phyloP scores from a whole-genome alignment of 306 rosid species.

The Clitoria ternatea region DNA sequence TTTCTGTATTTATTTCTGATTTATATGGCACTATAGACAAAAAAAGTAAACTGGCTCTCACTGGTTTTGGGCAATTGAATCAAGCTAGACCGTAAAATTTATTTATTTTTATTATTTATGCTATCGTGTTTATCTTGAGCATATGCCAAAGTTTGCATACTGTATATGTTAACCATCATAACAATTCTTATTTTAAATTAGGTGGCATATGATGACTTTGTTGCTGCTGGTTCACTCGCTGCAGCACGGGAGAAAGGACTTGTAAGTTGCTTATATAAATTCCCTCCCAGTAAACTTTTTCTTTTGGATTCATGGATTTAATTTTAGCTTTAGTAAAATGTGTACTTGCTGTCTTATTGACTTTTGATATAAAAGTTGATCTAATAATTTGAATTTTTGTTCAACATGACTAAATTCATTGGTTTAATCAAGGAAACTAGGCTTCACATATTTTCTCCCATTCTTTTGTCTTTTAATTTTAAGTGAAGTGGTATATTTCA shows the following conservation, averaged over 20 bases:
- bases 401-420: background rate
- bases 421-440: slow-evolving; percentile 1
- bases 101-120: background rate
- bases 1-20: background rate
- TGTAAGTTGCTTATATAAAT: slow-evolving; percentile 53
- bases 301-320: background rate
- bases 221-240: slow-evolving; percentile 83
- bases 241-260: slow-evolving; percentile 94
- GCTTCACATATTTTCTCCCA: background rate
- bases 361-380: background rate
- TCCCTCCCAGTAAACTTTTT: background rate
- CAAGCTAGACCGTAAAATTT: background rate
- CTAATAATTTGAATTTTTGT: background rate
- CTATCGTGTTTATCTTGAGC: background rate
- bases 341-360: background rate
- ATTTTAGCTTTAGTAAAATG: background rate
- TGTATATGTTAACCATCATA: background rate
- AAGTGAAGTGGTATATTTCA: background rate
- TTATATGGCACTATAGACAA: background rate
- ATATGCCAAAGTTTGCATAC: background rate
- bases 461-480: background rate
- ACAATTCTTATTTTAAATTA: slow-evolving; percentile 26
- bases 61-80: background rate
- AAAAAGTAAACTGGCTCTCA: background rate
- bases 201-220: slow-evolving; percentile 85